Percentiles rank a stretch among this genome's conserved stretches.
These are phyloP conservation scores for Alternaria ventricosa DNA, from an alignment of 2,329 filamentous ascomycete species.

Conservation along the genomic window DNA sequence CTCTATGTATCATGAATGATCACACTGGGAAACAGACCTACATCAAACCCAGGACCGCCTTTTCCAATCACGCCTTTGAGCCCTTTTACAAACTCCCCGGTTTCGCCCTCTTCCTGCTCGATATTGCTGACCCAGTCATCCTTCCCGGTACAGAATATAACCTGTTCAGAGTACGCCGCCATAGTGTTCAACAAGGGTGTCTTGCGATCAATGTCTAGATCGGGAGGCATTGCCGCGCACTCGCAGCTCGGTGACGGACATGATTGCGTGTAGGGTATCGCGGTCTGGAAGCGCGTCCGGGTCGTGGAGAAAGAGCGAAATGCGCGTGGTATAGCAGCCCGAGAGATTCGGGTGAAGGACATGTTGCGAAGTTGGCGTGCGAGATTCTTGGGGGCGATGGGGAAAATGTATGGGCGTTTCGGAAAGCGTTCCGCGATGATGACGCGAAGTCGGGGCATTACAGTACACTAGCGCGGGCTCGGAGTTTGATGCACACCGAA, in stretches of 20 bases:
- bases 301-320: constrained; percentile 14
- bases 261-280: constrained; percentile 34
- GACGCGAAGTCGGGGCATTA: constrained; percentile 1
- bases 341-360: constrained; percentile 3
- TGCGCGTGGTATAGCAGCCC: not conserved
- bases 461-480: not conserved
- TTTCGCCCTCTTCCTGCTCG: constrained; percentile 72
- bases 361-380: not conserved
- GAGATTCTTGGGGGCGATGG: not conserved
- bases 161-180: constrained; percentile 78
- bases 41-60: constrained; percentile 54
- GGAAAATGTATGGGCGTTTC: constrained; percentile 2
- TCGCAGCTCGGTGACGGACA: constrained; percentile 80
- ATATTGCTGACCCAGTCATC: constrained; percentile 84
- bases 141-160: constrained; percentile 81
- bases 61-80: constrained; percentile 64
- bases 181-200: constrained; percentile 77
- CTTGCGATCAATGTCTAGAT: constrained; percentile 76
- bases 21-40: constrained; percentile 43
- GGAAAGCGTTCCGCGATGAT: constrained; percentile 10
- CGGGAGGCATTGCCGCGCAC: constrained; percentile 71
- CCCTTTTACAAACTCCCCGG: constrained; percentile 66
- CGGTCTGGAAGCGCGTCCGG: constrained; percentile 4
- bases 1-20: not conserved
- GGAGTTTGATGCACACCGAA: not conserved